phyloP scores from a whole-genome alignment of 192 early-diverging fungal species.

The Coemansia sp. region DNA sequence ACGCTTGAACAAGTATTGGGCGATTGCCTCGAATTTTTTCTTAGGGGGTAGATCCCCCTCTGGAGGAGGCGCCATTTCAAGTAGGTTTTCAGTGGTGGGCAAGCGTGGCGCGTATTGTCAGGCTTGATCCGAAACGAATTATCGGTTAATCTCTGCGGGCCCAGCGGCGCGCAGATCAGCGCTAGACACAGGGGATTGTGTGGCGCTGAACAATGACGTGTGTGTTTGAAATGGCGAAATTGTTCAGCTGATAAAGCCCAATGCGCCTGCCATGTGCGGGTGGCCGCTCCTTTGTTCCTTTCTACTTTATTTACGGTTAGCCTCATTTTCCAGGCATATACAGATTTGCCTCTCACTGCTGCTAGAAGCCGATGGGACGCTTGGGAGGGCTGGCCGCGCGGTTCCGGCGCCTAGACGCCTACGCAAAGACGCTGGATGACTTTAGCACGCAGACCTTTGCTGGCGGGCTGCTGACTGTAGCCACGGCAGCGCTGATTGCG shows the following conservation, averaged over 20 bases:
- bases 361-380: conserved; percentile 2
- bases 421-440: conserved; percentile 96
- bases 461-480: conserved; percentile 84
- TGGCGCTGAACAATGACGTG: conserved; percentile 1
- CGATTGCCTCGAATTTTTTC: conserved; percentile 3
- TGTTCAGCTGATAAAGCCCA: neutral
- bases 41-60: neutral
- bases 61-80: neutral
- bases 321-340: too few species aligned
- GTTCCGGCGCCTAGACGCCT: conserved; percentile 74
- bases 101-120: conserved; percentile 3
- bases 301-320: too few species aligned
- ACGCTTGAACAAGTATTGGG: neutral
- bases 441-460: conserved; percentile 79
- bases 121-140: conserved; percentile 5
- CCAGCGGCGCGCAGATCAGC: conserved; percentile 8
- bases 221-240: conserved; percentile 4
- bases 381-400: conserved; percentile 15
- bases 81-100: neutral
- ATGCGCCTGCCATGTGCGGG: too few species aligned
- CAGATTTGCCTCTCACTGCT: too few species aligned
- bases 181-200: neutral
- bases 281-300: too few species aligned
- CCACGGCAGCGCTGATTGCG: conserved; percentile 68
- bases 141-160: conserved; percentile 4